Base-by-base conservation (phyloP, 345 rosid genomes). In the Brassica cretica region DNA sequence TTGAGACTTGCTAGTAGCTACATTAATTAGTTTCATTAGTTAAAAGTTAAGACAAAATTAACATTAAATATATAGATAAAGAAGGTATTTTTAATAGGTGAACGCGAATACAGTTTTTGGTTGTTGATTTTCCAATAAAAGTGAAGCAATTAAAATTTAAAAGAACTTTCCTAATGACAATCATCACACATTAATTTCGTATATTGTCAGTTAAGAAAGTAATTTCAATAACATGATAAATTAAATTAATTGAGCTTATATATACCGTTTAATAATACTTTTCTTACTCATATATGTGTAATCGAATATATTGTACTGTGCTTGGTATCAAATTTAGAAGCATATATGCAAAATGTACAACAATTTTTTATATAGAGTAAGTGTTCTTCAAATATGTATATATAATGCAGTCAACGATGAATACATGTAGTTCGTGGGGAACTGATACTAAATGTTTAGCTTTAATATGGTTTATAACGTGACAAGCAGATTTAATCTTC, bases 351-450 rank as follows among this genome's bases (percentile, higher is more conserved):
- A 25, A 8, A 55, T 5, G n/a, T 16, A 73, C 24, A 75, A 8
- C 24, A 75, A 32, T 75, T 8, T 60, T 59, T 68, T 60, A 58
- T 8, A 59, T n/a, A 49, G 58, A 19, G 74, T 49, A 32, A 46
- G 14, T 61, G 9, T 49, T 14, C 18, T 19, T 33, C 41, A 5
- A 18, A 19, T 37, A 8, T 37, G 41, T 10, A 76, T 64, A 44
- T 59, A 76, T 33, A 71, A 56, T 2, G 9, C 55, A 56, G 76
- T 78, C 72, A 71, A 78, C 46, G 76, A 71, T 29, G 61, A 14
- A 58, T 51, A 71, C 27, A 65, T 71, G 76, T 71, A 71, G 66
- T 71, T 78, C 72, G 81, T 78, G 81, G 76, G 72, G 76, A 71
- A 78, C 67, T 78, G 81, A 27, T 77, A 77, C 62, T 56, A 77